These are phyloP conservation scores for Fraxinus velutina DNA, from an alignment of 305 asterid genomes.

Conservation along the genomic window DNA sequence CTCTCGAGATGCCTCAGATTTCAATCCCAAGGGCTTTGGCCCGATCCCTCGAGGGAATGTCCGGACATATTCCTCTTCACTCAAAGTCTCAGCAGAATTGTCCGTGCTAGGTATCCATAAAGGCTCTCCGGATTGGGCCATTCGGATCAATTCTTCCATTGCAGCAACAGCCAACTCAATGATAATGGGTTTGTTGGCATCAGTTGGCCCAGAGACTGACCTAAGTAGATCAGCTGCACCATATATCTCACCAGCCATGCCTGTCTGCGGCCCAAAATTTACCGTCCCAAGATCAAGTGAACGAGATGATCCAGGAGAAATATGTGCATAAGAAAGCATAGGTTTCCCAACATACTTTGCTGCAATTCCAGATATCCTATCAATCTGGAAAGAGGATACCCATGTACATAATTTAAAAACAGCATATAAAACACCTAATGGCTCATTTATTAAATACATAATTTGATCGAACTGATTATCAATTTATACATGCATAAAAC, in stretches of 20 bases:
- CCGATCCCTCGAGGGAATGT: constrained; percentile 83
- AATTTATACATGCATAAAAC: neutral
- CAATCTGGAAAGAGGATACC: constrained; percentile 44
- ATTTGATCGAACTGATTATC: neutral
- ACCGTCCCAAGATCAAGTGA: constrained; percentile 61
- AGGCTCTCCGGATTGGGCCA: constrained; percentile 79
- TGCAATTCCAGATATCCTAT: constrained; percentile 80
- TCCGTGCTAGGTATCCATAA: constrained; percentile 61
- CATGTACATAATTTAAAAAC: neutral
- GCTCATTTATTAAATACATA: neutral
- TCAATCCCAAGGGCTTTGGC: constrained; percentile 64
- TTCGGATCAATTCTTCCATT: constrained; percentile 79
- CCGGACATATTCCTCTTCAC: constrained; percentile 67
- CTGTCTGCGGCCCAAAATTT: constrained; percentile 42
- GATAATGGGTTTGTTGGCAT: constrained; percentile 67
- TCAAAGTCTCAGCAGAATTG: constrained; percentile 33
- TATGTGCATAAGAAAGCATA: constrained; percentile 59
- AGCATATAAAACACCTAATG: neutral
- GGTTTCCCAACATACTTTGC: constrained; percentile 86
- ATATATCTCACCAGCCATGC: constrained; percentile 51
- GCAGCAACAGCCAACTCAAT: constrained; percentile 87
- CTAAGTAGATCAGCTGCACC: constrained; percentile 63
- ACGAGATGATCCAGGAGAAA: constrained; percentile 51
- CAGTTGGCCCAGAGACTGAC: constrained; percentile 63
- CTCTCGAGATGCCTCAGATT: constrained; percentile 80